Evolutionary conservation across 108 stramenopile genomes (phyloP), one percentile per base, ranked within the genome.

Genomic region (Stephanodiscus minutulus): DNA sequence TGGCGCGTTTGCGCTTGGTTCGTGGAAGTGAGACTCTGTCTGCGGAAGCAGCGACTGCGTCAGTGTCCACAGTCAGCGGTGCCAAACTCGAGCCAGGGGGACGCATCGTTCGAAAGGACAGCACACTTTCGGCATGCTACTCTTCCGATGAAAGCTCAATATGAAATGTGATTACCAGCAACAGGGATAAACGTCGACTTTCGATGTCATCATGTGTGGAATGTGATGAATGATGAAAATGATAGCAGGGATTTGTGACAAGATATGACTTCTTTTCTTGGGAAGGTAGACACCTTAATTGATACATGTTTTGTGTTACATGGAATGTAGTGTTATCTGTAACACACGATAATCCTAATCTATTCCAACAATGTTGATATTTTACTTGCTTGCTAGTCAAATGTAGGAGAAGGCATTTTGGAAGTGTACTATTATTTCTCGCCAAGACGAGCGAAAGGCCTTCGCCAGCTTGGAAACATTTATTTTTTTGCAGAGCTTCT

Each of bases 1-100:
- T 79, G 65, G 57, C 44, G 22, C 65, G 78, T 9, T 46, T 79
- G 8, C 59, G 71, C 2, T 62, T 67, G 60, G 46, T 71, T 60
- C 36, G 36, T 21, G 59, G 59, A 36, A 29, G n/a, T 13, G 57
- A 35, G 54, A 44, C 21, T 33, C 46, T 28, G 33, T 31, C 29
- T 20, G 25, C 29, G 37, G 15, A 13, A 71, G 29, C 58, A 36
- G 18, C 44, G 36, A 29, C 24, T 49, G 28, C 48, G 25, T 1
- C 48, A 31, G 24, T 64, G 25, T 46, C 20, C 46, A 47, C 4
- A 21, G 21, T 41, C 15, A 44, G 43, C 3, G 13, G 43, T 15
- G 15, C 11, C 43, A 13, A 13, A 13, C 3, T 44, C 31, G 31
- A 33, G 33, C 60, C 28, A 36, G 35, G 5, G 50, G 53, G 53